These are phyloP conservation scores for Cerrena zonata DNA, from an alignment of 1,284 basidiomycete genomes.

Conservation along the genomic window DNA sequence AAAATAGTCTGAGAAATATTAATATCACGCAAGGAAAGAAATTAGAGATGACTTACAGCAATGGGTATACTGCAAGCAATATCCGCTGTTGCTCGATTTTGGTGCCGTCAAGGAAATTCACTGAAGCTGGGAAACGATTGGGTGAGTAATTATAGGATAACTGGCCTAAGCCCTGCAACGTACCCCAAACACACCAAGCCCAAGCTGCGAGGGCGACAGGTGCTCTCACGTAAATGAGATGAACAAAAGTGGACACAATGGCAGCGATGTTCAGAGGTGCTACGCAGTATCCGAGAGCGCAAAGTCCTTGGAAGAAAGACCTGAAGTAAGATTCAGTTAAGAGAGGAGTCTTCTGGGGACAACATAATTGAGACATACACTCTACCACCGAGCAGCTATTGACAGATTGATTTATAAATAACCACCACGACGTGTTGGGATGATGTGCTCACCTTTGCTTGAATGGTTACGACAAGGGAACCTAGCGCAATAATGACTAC, in stretches of 20 bases:
- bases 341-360: too few relatives aligned
- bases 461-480: conserved; percentile 83
- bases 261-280: conserved; percentile 87
- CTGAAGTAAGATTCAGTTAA: too few relatives aligned
- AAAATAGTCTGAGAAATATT: conserved; percentile 46
- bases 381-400: conserved; percentile 82
- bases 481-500: conserved; percentile 87
- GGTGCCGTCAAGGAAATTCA: conserved; percentile 91
- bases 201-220: conserved; percentile 81
- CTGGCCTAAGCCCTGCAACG: conserved; percentile 27
- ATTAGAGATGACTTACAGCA: conserved; percentile 61
- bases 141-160: too few relatives aligned
- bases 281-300: conserved; percentile 86
- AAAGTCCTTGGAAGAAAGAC: conserved; percentile 92
- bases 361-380: conserved; percentile 75
- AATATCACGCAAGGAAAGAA: neutral
- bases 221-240: conserved; percentile 76
- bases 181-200: conserved; percentile 96
- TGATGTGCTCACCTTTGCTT: conserved; percentile 65
- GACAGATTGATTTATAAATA: conserved; percentile 1
- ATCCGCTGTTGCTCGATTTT: conserved; percentile 85
- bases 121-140: conserved; percentile 69
- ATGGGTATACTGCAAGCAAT: conserved; percentile 86
- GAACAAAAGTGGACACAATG: conserved; percentile 80
- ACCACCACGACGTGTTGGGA: conserved; percentile 8